These are phyloP conservation scores for Cichorium intybus DNA, from an alignment of 140 eudicot species.

Conservation along the genomic window DNA sequence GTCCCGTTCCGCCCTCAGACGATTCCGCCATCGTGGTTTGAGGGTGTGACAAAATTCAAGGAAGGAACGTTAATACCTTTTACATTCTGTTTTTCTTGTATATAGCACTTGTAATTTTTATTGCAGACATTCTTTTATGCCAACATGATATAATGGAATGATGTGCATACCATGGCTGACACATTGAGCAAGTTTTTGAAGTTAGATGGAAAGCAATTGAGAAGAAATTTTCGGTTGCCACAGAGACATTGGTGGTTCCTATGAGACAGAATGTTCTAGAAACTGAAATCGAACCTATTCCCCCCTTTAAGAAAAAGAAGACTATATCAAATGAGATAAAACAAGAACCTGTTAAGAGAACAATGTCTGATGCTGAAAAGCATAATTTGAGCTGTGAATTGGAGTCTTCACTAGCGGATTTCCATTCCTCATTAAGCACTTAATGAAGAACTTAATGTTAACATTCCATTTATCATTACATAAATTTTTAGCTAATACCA, in stretches of 20 bases:
- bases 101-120: no score
- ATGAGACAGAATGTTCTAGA: constrained; percentile 36
- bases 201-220: constrained; percentile 84
- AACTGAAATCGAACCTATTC: constrained; percentile 37
- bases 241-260: constrained; percentile 31
- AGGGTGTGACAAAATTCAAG: no score
- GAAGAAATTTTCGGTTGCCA: constrained; percentile 44
- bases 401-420: constrained; percentile 52
- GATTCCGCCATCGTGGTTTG: no score
- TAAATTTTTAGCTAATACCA: no score
- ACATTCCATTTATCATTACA: no score
- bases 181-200: constrained; percentile 62
- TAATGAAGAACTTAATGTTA: no score
- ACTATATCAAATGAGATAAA: constrained; percentile 32
- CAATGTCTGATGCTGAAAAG: constrained; percentile 67
- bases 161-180: constrained; percentile 73
- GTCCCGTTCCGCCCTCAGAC: no score
- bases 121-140: no score
- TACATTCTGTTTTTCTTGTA: no score
- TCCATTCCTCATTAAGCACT: no score
- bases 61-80: no score
- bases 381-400: constrained; percentile 56
- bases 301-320: constrained; percentile 58
- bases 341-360: constrained; percentile 48
- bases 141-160: no score